Conservation (phyloP, 2,329 filamentous ascomycete species). For the Hypoxylon sp. region DNA sequence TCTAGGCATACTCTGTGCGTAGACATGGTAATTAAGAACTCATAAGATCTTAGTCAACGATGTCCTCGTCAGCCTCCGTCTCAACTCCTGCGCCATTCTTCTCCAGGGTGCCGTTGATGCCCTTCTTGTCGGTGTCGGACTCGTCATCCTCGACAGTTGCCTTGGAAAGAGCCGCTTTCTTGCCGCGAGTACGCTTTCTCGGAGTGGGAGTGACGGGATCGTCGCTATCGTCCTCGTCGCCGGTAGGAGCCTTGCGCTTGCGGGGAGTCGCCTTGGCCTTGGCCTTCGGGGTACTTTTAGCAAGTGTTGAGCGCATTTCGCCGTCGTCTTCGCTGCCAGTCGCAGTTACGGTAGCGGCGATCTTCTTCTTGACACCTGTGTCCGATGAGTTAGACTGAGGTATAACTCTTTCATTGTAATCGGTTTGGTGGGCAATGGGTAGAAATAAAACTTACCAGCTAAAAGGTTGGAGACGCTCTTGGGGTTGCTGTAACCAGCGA, state of each 20-base stretch:
- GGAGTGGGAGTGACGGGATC: slow-evolving; percentile 11
- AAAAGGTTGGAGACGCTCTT: slow-evolving; percentile 38
- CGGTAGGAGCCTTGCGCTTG: slow-evolving; percentile 31
- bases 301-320: slow-evolving; percentile 18
- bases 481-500: slow-evolving; percentile 44
- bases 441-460: slow-evolving; percentile 30
- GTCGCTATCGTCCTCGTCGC: slow-evolving; percentile 12
- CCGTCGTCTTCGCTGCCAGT: background rate
- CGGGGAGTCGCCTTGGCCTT: slow-evolving; percentile 24
- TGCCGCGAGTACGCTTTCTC: slow-evolving; percentile 26
- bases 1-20: background rate
- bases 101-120: background rate
- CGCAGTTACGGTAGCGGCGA: background rate
- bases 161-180: slow-evolving; percentile 15
- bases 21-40: background rate
- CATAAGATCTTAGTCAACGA: slow-evolving; percentile 21
- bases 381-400: slow-evolving; percentile 13
- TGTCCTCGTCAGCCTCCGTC: slow-evolving; percentile 12
- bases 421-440: background rate
- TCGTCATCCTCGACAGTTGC: slow-evolving; percentile 11
- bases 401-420: background rate
- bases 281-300: slow-evolving; percentile 21
- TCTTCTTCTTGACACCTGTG: slow-evolving; percentile 36
- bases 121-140: slow-evolving; percentile 8
- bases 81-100: slow-evolving; percentile 3